Conservation (phyloP, 495 filamentous ascomycete species). For the Neurospora sp. region DNA sequence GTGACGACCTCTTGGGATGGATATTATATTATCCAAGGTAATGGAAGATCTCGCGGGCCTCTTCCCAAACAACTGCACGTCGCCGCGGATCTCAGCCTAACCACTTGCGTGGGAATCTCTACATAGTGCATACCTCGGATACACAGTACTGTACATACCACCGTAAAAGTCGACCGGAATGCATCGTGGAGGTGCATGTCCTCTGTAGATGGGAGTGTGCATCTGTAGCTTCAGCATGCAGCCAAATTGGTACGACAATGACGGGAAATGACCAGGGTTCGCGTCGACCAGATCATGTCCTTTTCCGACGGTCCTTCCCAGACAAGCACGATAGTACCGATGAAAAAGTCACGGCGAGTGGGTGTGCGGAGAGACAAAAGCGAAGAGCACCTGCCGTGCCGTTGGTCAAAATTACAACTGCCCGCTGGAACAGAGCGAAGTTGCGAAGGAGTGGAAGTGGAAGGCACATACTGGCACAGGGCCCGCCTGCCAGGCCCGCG, state of each 20-base stretch:
- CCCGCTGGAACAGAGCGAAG: neutral
- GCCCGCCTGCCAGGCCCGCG: neutral
- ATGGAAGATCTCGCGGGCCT: neutral
- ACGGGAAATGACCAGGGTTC: constrained; percentile 23
- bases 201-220: constrained; percentile 3
- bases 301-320: neutral
- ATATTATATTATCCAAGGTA: neutral
- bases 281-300: constrained; percentile 3
- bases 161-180: neutral
- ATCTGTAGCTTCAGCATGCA: constrained; percentile 4
- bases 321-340: neutral
- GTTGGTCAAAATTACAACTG: neutral
- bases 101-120: neutral
- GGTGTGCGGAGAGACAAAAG: neutral
- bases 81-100: neutral
- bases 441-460: neutral
- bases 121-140: neutral
- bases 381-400: neutral
- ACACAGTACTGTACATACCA: neutral
- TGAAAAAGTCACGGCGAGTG: neutral
- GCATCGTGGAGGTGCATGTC: neutral
- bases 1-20: neutral
- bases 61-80: neutral
- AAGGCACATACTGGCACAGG: neutral
- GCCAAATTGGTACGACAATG: constrained; percentile 17